These are phyloP conservation scores for Phytophthora aleatoria DNA, from an alignment of 352 stramenopile genomes.

Conservation along the genomic window DNA sequence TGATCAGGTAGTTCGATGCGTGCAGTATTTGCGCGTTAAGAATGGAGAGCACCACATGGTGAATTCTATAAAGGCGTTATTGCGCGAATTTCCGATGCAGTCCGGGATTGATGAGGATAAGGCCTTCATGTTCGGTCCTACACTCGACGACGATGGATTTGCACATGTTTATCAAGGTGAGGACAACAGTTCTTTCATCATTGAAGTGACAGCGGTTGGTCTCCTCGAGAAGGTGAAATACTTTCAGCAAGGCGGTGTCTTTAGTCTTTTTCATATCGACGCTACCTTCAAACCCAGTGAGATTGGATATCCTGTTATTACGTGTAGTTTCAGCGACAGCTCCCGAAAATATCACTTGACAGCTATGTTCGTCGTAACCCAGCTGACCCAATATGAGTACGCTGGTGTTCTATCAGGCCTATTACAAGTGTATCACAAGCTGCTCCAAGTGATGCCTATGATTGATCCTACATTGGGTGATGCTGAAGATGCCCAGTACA, in stretches of 20 bases:
- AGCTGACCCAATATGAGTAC: not conserved
- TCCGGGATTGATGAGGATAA: not conserved
- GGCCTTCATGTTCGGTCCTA: not conserved
- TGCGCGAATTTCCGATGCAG: not conserved
- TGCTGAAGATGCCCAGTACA: not conserved
- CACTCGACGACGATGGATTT: not conserved
- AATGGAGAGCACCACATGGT: not conserved
- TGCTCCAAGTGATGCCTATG: not conserved
- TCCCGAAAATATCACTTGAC: constrained; percentile 2
- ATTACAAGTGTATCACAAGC: not conserved
- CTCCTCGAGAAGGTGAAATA: not conserved
- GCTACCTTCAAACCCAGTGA: constrained; percentile 14
- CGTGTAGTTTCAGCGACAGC: constrained; percentile 8
- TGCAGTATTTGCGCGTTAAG: not conserved
- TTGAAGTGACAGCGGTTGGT: not conserved
- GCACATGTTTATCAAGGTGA: not conserved
- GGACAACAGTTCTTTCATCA: not conserved
- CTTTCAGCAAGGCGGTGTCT: not conserved
- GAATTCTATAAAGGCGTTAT: not conserved
- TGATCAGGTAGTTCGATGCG: not conserved
- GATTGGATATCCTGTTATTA: constrained; percentile 10
- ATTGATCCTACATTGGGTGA: not conserved
- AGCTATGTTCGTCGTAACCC: constrained; percentile 8
- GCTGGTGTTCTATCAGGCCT: not conserved
- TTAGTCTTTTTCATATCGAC: constrained; percentile 8